Base-by-base conservation (phyloP, 306 rosid species). In the Prunus persica region DNA sequence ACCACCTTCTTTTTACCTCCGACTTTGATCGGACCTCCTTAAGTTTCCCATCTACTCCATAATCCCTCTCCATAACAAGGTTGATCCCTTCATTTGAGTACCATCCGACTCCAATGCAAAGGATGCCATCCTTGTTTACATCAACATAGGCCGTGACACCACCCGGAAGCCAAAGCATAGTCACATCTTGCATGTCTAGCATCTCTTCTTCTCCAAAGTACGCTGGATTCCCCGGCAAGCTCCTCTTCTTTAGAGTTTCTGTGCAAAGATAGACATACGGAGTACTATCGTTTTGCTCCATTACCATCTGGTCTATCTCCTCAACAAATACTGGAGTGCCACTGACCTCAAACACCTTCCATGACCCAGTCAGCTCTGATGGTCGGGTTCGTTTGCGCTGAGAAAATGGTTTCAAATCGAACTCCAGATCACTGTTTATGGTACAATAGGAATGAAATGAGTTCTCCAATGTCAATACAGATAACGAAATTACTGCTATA, bases 61-160 rank as follows among this genome's bases (percentile, higher is more conserved):
- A 95, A 84, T 92, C 97, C 88, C 98, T 86, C 76, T 95, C 98
- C 96, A 95, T 92, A 65, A 88, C 97, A 69, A 95, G 91, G 80
- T 95, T 95, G 78, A 95, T 84, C 70, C 98, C 97, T 87, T 95
- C 98, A 66, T 89, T 91, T 1, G 98, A 92, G 82, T 92, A 92
- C 97, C 98, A 95, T 34, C 97, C 96, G 65, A 89, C 93, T 67
- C 98, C 98, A 68, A 95, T 84, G 69, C 98, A 92, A 56, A 95
- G 97, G 78, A 83, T 65, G 38, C 97, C 98, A 56, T 95, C 97
- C 61, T 87, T 85, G 41, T 81, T 85, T 50, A 92, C 80, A 51
- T 95, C 96, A 20, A 92, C 97, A 78, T 90, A 92, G 77, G 87
- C 87, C 0, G 96, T 92, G 30, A 92, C 86, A 1, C 97, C 98